Evolutionary conservation across 176 grass and related monocot species (phyloP), one percentile per base, ranked within the genome.

Genomic region (Aegilops sharonensis): DNA sequence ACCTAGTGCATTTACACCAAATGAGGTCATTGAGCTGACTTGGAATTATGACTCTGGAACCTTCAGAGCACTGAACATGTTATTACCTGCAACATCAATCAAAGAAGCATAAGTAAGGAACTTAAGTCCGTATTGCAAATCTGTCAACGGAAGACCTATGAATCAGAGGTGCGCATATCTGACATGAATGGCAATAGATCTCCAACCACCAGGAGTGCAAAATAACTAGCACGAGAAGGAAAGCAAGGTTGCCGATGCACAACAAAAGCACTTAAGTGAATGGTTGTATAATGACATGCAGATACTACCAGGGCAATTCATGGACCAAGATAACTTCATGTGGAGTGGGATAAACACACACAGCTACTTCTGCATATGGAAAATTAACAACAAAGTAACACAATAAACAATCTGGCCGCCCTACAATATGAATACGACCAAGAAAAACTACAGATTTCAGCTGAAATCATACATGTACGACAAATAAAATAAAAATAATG

Each of bases 1-100:
- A 27, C 27, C 27, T 27, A 27, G 27, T 27, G 27, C 27, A 27
- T 27, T 27, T 27, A 87, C 84, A 64, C 85, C 86, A 47, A 88
- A 70, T 42, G 90, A 95, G 75, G 85, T 64, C 90, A 92, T 95
- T 78, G 68, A 12, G 62, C 31, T 75, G 37, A 75, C 3, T 75
- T 8, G 30, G 70, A 34, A 75, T 63, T 15, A 64, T 2, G 20
- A 45, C 6, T 64, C 37, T 75, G 24, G 34, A 64, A 84, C 72
- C 37, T 59, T 79, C 59, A 79, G 40, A 18, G 34, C n/a, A 79
- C 8, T 85, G 39, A 66, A 43, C 36, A 45, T 63, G 59, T 30
- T 43, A 73, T 50, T 77, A 77, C 57, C 57, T 63, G 23, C 10
- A 65, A 20, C 6, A 27, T 27, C 27, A 27, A 62, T 48, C 11